Percentiles rank a stretch among this genome's conserved stretches.
Conservation (phyloP, 805 yeast species). For the Nakazawaea ishiwadae region DNA sequence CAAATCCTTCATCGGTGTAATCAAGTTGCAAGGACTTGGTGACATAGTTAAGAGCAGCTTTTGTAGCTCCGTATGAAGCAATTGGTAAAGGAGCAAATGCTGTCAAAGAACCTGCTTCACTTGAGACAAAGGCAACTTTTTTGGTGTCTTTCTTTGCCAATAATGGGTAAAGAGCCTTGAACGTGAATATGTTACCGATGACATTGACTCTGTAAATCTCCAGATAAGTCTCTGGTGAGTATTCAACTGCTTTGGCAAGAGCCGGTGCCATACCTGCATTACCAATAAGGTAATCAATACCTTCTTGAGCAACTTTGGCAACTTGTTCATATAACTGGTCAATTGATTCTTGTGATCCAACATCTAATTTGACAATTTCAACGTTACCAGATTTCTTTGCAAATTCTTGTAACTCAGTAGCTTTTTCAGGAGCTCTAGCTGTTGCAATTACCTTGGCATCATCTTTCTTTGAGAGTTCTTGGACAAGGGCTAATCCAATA, state of each 20-base stretch:
- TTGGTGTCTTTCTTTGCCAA: conserved; percentile 18
- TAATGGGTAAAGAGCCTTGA: neutral
- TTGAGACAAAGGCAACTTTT: conserved; percentile 26
- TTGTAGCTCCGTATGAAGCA: conserved; percentile 29
- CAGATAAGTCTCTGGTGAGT: too few relatives aligned
- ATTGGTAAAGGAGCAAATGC: conserved; percentile 18
- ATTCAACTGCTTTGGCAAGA: too few relatives aligned
- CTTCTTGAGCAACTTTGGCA: conserved; percentile 11
- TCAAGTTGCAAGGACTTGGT: conserved; percentile 24
- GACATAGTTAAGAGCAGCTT: conserved; percentile 29
- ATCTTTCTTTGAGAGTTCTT: conserved; percentile 20
- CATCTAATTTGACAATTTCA: conserved; percentile 20
- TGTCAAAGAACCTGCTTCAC: conserved; percentile 24
- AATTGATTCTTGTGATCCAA: conserved; percentile 17
- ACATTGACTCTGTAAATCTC: conserved; percentile 18
- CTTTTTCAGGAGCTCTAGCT: conserved; percentile 3
- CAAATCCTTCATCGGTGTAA: conserved; percentile 20
- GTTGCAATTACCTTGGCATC: conserved; percentile 20
- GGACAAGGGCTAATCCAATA: conserved; percentile 31
- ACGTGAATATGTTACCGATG: conserved; percentile 20
- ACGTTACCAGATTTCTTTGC: conserved; percentile 15
- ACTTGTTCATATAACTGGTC: conserved; percentile 15
- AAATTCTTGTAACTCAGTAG: conserved; percentile 17
- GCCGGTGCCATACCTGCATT: neutral
- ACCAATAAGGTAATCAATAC: neutral